phyloP scores from a whole-genome alignment of 2,329 filamentous ascomycete genomes.

The Aspergillus chevalieri region DNA sequence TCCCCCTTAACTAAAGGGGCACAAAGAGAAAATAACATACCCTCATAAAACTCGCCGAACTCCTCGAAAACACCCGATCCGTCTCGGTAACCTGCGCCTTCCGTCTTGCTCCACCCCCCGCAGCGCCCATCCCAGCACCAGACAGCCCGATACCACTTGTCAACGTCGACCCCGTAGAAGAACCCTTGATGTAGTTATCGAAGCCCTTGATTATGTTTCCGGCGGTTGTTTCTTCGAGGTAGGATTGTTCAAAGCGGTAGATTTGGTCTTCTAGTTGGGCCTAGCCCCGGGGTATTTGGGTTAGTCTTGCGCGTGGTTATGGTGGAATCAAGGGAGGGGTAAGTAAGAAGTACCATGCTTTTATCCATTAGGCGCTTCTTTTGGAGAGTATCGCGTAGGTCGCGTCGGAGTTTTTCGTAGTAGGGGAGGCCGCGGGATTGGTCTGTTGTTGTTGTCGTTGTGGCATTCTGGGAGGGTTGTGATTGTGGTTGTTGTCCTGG shows the following conservation, averaged over 20 bases:
- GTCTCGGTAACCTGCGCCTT: conserved; percentile 41
- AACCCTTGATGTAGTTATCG: conserved; percentile 95
- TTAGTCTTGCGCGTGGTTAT: conserved; percentile 4
- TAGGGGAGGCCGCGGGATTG: conserved; percentile 51
- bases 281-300: conserved; percentile 26
- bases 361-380: conserved; percentile 61
- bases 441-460: conserved; percentile 19
- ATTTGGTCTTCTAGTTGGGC: conserved; percentile 71
- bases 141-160: conserved; percentile 27
- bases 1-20: background rate
- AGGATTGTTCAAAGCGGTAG: conserved; percentile 72
- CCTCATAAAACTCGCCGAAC: conserved; percentile 44
- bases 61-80: conserved; percentile 45
- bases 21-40: conserved; percentile 19
- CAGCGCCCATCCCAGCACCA: conserved; percentile 11
- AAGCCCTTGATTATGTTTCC: conserved; percentile 98
- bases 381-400: conserved; percentile 60
- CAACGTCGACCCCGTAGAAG: conserved; percentile 46
- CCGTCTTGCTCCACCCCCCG: conserved; percentile 27
- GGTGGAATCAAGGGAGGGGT: background rate
- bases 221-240: conserved; percentile 78
- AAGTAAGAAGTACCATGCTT: conserved; percentile 44
- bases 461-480: background rate
- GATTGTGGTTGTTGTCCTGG: conserved; percentile 12
- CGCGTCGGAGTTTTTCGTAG: conserved; percentile 65